phyloP scores from a whole-genome alignment of 768 basidiomycete species.

The Amanita jacksonii region DNA sequence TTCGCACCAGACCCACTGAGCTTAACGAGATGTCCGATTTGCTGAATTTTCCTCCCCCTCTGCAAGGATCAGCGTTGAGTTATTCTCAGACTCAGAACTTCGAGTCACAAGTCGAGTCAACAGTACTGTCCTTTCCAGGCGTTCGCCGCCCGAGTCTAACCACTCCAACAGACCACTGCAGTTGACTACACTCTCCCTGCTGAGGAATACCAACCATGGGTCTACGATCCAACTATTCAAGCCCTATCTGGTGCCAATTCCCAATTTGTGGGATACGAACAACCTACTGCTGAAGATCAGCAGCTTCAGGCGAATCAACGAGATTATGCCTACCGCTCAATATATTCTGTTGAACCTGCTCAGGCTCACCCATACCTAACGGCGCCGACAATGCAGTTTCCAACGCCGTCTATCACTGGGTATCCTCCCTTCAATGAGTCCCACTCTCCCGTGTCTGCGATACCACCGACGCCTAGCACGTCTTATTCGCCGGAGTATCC shows the following conservation, averaged over 20 bases:
- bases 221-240: no score
- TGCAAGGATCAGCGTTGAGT: not conserved
- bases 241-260: not conserved
- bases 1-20: not conserved
- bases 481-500: not conserved
- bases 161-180: not conserved
- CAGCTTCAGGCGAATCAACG: not conserved
- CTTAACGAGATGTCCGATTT: slow-evolving; percentile 5
- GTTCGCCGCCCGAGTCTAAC: not conserved
- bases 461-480: not conserved
- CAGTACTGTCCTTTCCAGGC: not conserved
- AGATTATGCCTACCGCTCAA: not conserved
- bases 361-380: not conserved
- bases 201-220: not conserved
- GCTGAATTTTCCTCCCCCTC: not conserved
- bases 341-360: not conserved
- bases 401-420: not conserved
- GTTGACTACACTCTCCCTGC: not conserved
- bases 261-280: not conserved
- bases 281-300: not conserved
- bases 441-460: not conserved
- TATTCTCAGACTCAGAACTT: not conserved
- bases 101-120: not conserved
- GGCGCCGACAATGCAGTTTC: not conserved
- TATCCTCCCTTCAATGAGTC: not conserved